Evolutionary conservation across 163 green algal species (phyloP).

Genomic region (Volvox carteri): DNA sequence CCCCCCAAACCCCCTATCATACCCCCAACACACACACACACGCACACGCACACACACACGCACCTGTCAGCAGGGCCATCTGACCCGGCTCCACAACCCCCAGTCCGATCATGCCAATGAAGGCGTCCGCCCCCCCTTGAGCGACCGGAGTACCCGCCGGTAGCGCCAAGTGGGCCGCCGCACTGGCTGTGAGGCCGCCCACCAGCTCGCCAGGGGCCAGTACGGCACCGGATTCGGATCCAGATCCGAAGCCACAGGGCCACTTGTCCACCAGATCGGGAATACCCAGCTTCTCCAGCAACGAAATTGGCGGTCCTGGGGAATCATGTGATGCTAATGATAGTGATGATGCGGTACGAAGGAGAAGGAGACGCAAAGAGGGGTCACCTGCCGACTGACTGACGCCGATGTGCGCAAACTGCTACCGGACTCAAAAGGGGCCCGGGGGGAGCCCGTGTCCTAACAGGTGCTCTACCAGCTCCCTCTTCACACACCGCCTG

Average conservation of each 20-base stretch:
- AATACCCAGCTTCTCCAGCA: conserved; percentile 78
- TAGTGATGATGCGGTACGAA: no score
- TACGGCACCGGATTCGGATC: conserved; percentile 66
- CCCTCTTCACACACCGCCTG: no score
- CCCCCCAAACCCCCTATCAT: background rate
- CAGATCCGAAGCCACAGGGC: conserved; percentile 60
- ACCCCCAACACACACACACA: conserved; percentile 5
- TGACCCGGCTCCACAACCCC: conserved; percentile 78
- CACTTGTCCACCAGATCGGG: conserved; percentile 78
- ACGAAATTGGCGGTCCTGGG: conserved; percentile 66
- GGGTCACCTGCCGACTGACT: no score
- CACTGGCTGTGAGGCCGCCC: conserved; percentile 73
- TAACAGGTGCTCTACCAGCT: no score
- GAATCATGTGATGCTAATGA: no score
- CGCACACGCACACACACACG: background rate
- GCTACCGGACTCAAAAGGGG: no score
- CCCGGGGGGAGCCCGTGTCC: no score
- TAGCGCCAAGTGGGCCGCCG: conserved; percentile 79
- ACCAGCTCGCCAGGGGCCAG: conserved; percentile 74
- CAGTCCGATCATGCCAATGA: conserved; percentile 89
- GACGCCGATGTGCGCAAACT: no score
- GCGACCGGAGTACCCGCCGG: conserved; percentile 41
- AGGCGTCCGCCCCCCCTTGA: conserved; percentile 86
- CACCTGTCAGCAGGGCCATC: conserved; percentile 86
- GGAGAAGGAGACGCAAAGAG: no score